Evolutionary conservation across 2,329 filamentous ascomycete species (phyloP).

Genomic region (Sarocladium oryzae): DNA sequence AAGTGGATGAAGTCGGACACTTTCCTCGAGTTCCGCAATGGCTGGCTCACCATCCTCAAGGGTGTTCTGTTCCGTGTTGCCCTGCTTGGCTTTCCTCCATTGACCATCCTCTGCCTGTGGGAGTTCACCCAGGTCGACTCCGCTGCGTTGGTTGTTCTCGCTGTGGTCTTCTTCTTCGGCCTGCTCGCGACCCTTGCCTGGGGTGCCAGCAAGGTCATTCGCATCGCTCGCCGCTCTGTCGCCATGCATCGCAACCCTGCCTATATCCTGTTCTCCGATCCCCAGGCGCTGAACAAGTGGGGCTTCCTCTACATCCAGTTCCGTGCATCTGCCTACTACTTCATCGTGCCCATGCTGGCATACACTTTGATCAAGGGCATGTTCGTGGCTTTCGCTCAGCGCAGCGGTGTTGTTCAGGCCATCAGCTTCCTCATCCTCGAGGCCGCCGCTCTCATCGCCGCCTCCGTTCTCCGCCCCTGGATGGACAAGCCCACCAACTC

Average conservation of each 20-base stretch:
- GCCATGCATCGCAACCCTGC: constrained; percentile 92
- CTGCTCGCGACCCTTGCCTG: constrained; percentile 72
- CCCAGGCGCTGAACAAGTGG: constrained; percentile 93
- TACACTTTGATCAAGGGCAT: constrained; percentile 85
- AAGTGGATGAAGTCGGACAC: constrained; percentile 77
- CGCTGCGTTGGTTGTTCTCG: constrained; percentile 75
- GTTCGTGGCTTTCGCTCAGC: constrained; percentile 79
- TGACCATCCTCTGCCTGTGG: constrained; percentile 87
- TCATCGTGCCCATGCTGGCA: constrained; percentile 70
- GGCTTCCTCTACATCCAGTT: constrained; percentile 97
- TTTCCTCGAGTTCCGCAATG: constrained; percentile 89
- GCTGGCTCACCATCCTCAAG: constrained; percentile 88
- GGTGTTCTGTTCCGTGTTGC: constrained; percentile 88
- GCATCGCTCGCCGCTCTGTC: constrained; percentile 81
- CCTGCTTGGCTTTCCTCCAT: constrained; percentile 85
- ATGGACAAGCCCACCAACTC: constrained; percentile 99
- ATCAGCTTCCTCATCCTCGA: constrained; percentile 80
- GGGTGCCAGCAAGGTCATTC: constrained; percentile 85
- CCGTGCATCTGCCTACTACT: constrained; percentile 92
- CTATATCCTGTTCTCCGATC: constrained; percentile 94
- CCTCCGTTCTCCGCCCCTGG: constrained; percentile 81
- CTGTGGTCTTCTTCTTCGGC: constrained; percentile 81
- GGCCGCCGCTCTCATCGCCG: constrained; percentile 66
- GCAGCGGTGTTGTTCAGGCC: constrained; percentile 64
- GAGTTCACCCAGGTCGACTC: constrained; percentile 86